Evolutionary conservation across 345 rosid species (phyloP), one percentile per base, ranked within the genome.

Genomic region (Moricandia arvensis): DNA sequence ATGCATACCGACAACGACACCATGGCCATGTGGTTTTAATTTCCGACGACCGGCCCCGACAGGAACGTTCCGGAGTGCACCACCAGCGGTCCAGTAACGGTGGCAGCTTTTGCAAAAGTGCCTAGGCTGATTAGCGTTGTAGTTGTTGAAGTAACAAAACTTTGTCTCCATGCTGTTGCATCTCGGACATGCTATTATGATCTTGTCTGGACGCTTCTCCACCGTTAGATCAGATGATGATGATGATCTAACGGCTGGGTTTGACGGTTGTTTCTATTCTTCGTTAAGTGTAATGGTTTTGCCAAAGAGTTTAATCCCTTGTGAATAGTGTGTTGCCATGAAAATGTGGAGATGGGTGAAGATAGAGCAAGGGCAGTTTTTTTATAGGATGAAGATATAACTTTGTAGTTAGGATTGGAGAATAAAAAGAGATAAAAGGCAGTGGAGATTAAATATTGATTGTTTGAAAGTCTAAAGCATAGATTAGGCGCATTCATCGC

Each of bases 41-140:
- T n/a, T n/a, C n/a, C n/a, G n/a, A n/a, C n/a, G n/a, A n/a, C n/a
- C n/a, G n/a, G n/a, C n/a, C n/a, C n/a, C n/a, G n/a, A n/a, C n/a
- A n/a, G n/a, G n/a, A n/a, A n/a, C n/a, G n/a, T 90, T 90, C 54
- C 96, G 81, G 24, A 92, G 93, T 45, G 53, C 53, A 0, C 53
- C 53, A 45, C 53, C 53, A 15, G 53, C 53, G 17, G 53, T 45
- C 53, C 53, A 45, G 17, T 45, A 45, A 45, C 53, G 53, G 53
- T 45, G 53, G 53, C 53, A 45, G 17, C 53, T 45, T 45, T 45
- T 45, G 17, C 53, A 45, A 45, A 45, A 45, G 53, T 45, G 53
- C 53, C 53, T 16, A 45, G 53, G 53, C 53, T 45, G 53, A 45
- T 45, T 45, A 45, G 53, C 17, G 53, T 45, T 45, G 53, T 45